Evolutionary conservation across 1,284 basidiomycete genomes (phyloP), one percentile per base, ranked within the genome.

Genomic region (Volvariella volvacea): DNA sequence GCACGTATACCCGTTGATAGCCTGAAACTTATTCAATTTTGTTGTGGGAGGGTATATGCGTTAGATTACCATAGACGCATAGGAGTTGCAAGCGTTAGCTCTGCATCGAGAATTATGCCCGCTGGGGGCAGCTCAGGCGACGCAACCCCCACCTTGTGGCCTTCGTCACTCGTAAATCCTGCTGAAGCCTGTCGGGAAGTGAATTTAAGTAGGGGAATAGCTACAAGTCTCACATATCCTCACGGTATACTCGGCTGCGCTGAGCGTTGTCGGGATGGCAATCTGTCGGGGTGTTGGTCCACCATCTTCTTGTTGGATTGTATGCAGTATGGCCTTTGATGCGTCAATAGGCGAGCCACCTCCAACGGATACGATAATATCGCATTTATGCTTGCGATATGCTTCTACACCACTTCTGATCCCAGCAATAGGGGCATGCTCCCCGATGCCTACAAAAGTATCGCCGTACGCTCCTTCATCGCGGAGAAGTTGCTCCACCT

Each of bases 261-360:
- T 87, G 22, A 91, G 64, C 4, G 88, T 90, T 1, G 88, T 92
- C 0, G 88, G 88, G 42, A 91, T 79, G 3, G 87, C 83, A 46
- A 92, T 80, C 52, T 83, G 76, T 25, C 54, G 70, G 44, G 64
- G 67, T 54, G 53, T 68, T 46, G 57, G 57, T 2, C 71, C 74
- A 14, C 76, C 77, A 2, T 52, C 62, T 48, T 79, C 74, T 52
- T 82, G 62, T 48, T 81, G 77, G 30, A 78, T 63, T 46, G 73
- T 70, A 58, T 80, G 81, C 10, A 82, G 59, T 31, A 88, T 82
- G 0, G 78, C 78, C 56, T 89, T 88, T 22, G 83, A 68, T 2
- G 83, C 85, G 58, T 91, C 88, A 47, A 89, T 70, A 9, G 88
- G 86, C 1, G 84, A 88, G 28, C 88, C 88, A 22, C 88, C 88